Percentiles rank a stretch among this genome's conserved stretches.
phyloP scores from a whole-genome alignment of 345 rosid species.

The Eucalyptus curtisii region DNA sequence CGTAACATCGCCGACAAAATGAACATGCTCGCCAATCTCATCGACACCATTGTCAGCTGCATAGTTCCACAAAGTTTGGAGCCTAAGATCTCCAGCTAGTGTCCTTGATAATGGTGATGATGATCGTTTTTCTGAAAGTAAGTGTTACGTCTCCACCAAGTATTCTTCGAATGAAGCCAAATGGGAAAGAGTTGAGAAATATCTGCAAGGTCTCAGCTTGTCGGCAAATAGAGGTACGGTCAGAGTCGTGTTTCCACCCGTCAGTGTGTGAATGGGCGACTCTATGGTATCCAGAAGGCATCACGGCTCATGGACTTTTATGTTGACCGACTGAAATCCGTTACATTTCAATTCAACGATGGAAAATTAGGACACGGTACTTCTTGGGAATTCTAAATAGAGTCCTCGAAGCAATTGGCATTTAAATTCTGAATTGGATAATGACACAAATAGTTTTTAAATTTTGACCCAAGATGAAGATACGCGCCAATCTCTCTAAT shows the following conservation, averaged over 20 bases:
- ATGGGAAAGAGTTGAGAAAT: not conserved
- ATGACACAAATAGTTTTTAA: accelerated
- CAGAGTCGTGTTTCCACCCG: not conserved
- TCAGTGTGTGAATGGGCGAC: not conserved
- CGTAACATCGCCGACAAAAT: not conserved
- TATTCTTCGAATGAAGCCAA: not conserved
- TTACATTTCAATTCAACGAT: not conserved
- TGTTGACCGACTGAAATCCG: accelerated
- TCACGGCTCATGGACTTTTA: not conserved
- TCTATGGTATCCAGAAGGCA: not conserved
- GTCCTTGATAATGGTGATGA: not conserved
- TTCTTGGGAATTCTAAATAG: not conserved
- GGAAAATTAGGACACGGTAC: not conserved
- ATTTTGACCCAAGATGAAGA: not conserved
- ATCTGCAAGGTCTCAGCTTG: not conserved
- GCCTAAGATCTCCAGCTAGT: not conserved
- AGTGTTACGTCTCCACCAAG: too few species aligned
- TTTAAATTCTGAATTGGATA: not conserved
- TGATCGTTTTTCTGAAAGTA: too few species aligned
- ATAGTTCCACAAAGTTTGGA: not conserved
- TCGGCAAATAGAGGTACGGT: not conserved
- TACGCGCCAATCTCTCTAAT: accelerated
- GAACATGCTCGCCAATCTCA: not conserved
- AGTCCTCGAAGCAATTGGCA: not conserved
- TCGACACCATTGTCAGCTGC: not conserved